These are phyloP conservation scores for Tuber calosporum DNA, from an alignment of 495 filamentous ascomycete genomes.

Conservation along the genomic window DNA sequence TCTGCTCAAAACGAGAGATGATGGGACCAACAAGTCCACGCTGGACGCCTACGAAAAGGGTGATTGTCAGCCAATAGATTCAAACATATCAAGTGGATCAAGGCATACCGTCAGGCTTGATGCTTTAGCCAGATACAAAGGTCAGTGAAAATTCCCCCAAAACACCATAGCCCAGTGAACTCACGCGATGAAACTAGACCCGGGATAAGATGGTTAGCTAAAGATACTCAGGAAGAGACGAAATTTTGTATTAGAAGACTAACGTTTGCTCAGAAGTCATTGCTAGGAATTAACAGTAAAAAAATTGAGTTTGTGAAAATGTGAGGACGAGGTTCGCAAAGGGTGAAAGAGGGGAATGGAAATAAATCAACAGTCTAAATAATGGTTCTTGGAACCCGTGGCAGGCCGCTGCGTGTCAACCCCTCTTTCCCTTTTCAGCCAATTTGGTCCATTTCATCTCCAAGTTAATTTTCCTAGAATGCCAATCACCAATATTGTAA, in stretches of 20 bases:
- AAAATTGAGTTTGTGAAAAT: slow-evolving; percentile 28
- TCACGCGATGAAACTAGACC: slow-evolving; percentile 39
- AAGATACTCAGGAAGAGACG: slow-evolving; percentile 7
- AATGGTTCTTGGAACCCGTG: slow-evolving; percentile 14
- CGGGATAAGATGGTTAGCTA: slow-evolving; percentile 46
- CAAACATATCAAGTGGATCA: not conserved
- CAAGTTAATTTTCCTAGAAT: not conserved
- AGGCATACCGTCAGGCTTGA: slow-evolving; percentile 39
- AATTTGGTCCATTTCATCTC: slow-evolving; percentile 16
- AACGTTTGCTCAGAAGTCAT: slow-evolving; percentile 94
- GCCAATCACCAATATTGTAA: not conserved
- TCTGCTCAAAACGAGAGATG: slow-evolving; percentile 92
- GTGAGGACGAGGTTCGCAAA: slow-evolving; percentile 17
- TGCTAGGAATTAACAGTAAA: slow-evolving; percentile 44
- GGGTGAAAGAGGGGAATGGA: slow-evolving; percentile 30
- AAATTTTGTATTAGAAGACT: slow-evolving; percentile 44
- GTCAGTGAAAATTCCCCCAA: slow-evolving; percentile 11
- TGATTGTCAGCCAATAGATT: slow-evolving; percentile 8
- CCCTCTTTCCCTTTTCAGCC: slow-evolving; percentile 33
- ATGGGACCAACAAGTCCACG: slow-evolving; percentile 95
- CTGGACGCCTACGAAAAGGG: slow-evolving; percentile 66
- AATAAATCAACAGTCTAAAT: slow-evolving; percentile 13
- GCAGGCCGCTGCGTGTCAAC: slow-evolving; percentile 11
- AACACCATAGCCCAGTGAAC: slow-evolving; percentile 8
- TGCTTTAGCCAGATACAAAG: slow-evolving; percentile 14